Evolutionary conservation across 192 early-diverging fungal species (phyloP).

Genomic region (Linnemannia zychae): DNA sequence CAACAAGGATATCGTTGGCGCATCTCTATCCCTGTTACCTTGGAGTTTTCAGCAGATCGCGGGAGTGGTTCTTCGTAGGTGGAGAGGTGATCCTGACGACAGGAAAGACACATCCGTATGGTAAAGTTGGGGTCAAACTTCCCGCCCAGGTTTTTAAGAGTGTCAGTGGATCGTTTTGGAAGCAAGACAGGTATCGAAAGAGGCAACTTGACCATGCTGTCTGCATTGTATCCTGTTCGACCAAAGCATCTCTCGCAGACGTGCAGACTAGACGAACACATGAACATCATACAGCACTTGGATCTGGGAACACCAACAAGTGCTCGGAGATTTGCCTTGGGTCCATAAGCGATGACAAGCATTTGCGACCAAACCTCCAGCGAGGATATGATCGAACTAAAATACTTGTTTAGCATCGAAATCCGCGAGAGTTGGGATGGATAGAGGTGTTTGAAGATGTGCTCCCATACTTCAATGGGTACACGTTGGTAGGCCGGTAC

Average conservation of each 20-base stretch:
- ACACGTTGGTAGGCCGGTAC: no score
- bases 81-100: background rate
- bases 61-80: constrained; percentile 11
- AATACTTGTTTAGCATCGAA: constrained; percentile 15
- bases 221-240: background rate
- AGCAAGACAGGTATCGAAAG: constrained; percentile 8
- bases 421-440: constrained; percentile 5
- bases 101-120: constrained; percentile 26
- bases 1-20: background rate
- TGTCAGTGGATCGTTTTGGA: constrained; percentile 12
- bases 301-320: background rate
- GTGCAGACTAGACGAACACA: constrained; percentile 21
- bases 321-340: background rate
- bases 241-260: constrained; percentile 25
- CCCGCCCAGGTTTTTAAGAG: constrained; percentile 10
- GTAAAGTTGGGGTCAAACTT: constrained; percentile 23
- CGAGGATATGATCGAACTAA: background rate
- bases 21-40: background rate
- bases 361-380: background rate
- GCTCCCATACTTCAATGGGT: constrained; percentile 12
- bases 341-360: background rate
- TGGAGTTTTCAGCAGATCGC: background rate
- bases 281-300: constrained; percentile 23
- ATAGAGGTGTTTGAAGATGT: constrained; percentile 1
- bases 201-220: background rate